Base-by-base conservation (phyloP, 192 early-diverging fungal species). In the Coemansia sp. region DNA sequence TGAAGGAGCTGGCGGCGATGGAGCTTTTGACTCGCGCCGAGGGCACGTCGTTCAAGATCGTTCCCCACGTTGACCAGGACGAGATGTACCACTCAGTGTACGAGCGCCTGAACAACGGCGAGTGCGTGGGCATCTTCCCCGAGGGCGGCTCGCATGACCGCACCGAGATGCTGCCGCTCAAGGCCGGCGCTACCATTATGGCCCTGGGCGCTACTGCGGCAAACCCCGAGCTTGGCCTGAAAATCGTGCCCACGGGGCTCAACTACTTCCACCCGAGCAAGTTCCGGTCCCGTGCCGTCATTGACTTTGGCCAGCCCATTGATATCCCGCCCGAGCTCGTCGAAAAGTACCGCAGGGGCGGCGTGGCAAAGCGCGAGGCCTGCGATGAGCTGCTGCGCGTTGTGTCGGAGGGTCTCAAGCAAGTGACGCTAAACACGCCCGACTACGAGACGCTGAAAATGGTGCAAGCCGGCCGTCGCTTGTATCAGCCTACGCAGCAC, bases 121-220 rank as follows among this genome's bases (percentile, higher is more conserved):
- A 79, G 23, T 94, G 93, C 69, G 89, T 99, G 7, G 94, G 94
- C 14, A 99, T 99, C 62, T 99, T 99, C 79, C 97, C 97, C 6
- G 97, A 98, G 64, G 96, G 97, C 43, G 97, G 97, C 13, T 92
- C 90, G 70, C 97, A 99, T 83, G 97, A 99, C 77, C 92, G 95
- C 57, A 86, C 93, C 5, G 91, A 97, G 67, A 91, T 99, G 86
- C 77, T 99, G 57, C 97, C 97, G 28, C 81, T 99, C 52, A 99
- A 98, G 87, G 91, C 90, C 52, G 91, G 91, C 38, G 90, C 88
- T 10, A 88, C 91, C 0, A 84, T 90, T 63, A 93, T 94, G 91
- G 91, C 92, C 7, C 83, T 99, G 9, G 93, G 92, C 39, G 94
- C 97, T 21, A 91, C 96, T 85, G 90, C 86, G 12, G 85, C 88